Conservation (phyloP, 177 flowering plant genomes). For the Vitis hybrid region DNA sequence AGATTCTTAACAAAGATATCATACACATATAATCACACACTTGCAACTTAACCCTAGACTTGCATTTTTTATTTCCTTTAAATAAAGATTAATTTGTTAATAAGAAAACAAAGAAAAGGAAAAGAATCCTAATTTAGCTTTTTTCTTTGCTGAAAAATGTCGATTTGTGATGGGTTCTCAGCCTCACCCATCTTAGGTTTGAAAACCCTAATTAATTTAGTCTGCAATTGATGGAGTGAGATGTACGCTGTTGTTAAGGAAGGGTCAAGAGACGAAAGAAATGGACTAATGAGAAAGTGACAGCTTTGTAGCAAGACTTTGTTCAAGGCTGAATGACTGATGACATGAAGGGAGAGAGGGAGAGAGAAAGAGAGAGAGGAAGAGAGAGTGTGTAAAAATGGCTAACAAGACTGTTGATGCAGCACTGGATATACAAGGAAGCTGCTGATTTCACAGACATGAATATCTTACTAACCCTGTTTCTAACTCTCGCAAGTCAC, state of each 20-base stretch:
- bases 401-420: neutral
- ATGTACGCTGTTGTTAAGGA: constrained; percentile 12
- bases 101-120: too few species aligned
- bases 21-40: neutral
- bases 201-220: too few species aligned
- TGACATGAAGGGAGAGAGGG: constrained; percentile 18
- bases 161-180: neutral
- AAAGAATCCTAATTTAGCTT: too few species aligned
- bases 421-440: neutral
- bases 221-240: constrained; percentile 4
- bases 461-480: constrained; percentile 8
- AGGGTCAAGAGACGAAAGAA: constrained; percentile 8
- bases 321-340: neutral
- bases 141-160: too few species aligned
- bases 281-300: constrained; percentile 18
- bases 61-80: too few species aligned
- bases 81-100: too few species aligned
- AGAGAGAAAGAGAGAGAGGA: constrained; percentile 6
- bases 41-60: too few species aligned
- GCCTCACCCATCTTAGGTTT: neutral
- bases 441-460: constrained; percentile 3
- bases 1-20: constrained; percentile 24
- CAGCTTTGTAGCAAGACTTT: constrained; percentile 11
- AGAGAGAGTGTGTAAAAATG: constrained; percentile 1
- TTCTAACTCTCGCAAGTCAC: neutral